These are phyloP conservation scores for Bacterosira constricta DNA, from an alignment of 108 stramenopile genomes.

Conservation along the genomic window DNA sequence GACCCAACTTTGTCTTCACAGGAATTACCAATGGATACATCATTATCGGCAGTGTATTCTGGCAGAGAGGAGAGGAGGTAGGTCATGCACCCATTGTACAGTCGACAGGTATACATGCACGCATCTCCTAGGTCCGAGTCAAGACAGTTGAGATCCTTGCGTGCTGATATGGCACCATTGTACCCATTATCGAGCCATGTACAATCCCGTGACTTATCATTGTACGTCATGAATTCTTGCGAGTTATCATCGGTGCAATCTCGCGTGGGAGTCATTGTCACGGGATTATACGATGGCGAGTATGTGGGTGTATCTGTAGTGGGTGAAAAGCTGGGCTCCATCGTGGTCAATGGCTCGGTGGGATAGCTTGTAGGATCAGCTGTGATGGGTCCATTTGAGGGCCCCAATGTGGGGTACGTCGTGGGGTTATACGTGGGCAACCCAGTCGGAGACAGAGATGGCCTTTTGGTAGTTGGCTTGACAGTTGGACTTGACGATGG, in stretches of 20 bases:
- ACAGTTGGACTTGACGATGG: too few species aligned
- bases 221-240: conserved; percentile 33
- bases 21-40: conserved; percentile 28
- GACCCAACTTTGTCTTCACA: conserved; percentile 36
- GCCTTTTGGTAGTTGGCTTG: not conserved
- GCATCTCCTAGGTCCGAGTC: conserved; percentile 29
- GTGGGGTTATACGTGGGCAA: conserved; percentile 6
- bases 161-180: conserved; percentile 43
- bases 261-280: conserved; percentile 27
- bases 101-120: conserved; percentile 42
- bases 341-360: not conserved
- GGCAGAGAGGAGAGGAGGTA: conserved; percentile 23
- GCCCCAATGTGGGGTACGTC: not conserved
- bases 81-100: conserved; percentile 48
- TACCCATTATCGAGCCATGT: conserved; percentile 45
- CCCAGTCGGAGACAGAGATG: not conserved
- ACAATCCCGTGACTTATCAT: conserved; percentile 37
- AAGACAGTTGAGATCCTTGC: conserved; percentile 45
- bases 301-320: not conserved
- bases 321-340: not conserved
- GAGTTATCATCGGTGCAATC: conserved; percentile 33
- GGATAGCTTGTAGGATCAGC: not conserved
- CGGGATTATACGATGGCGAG: not conserved
- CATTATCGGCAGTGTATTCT: conserved; percentile 5
- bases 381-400: not conserved